Evolutionary conservation across 164 flowering plant species (phyloP), one percentile per base, ranked within the genome.

Genomic region (Vitis amurensis): DNA sequence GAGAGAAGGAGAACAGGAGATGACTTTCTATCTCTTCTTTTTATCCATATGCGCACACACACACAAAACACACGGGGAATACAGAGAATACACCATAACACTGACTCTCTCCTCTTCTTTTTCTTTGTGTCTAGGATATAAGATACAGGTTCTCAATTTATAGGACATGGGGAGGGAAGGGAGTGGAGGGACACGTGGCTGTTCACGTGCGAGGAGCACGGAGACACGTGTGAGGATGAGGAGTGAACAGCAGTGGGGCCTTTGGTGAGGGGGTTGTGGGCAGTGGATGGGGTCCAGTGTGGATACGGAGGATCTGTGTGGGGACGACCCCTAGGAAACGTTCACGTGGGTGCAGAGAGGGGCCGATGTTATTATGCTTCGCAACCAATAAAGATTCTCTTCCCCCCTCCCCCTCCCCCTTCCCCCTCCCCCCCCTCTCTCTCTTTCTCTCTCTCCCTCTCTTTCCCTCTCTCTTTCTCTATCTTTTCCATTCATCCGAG

Each of bases 281-380:
- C 15, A 30, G 29, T n/a, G 8, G 66, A 13, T 62, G 80, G 81
- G 82, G 66, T 66, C 82, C 81, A 67, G 56, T 1, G 0, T 1
- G 71, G 88, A 86, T 86, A 80, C 84, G 86, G 88, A 78, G 75
- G 78, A 88, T 88, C 88, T 50, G 15, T 48, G 82, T 86, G 80
- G 88, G 92, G 88, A 75, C 83, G 17, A 7, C 66, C 27, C 80
- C 67, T 16, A 56, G 65, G 64, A 74, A 56, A 9, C 48, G 52
- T 82, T 87, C 90, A 87, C 88, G 86, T 85, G 90, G 87, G 76
- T 74, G 82, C 84, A 61, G 71, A 61, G 69, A 48, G 70, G 30
- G 60, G 70, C 58, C 67, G 72, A 69, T 64, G 74, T 47, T 63
- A 13, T 9, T 31, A 15, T 49, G 67, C 58, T 65, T 3, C 52